phyloP scores from a whole-genome alignment of 2,329 filamentous ascomycete species.

The Sarocladium brachiariae region DNA sequence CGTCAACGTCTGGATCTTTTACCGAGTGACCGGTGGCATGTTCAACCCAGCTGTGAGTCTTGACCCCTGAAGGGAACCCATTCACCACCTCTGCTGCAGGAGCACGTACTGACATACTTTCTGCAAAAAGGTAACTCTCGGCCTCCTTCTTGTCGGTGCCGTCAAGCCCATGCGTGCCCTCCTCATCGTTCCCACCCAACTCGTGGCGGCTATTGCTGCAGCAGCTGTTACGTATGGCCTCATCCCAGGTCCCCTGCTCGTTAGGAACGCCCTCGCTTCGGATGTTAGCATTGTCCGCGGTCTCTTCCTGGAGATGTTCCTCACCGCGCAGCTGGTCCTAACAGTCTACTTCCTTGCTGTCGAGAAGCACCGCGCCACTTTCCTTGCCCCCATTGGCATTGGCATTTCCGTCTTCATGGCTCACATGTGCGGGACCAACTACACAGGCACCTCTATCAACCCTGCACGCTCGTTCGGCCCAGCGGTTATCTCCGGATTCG shows the following conservation, averaged over 20 bases:
- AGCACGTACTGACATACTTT: background rate
- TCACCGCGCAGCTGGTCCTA: conserved; percentile 57
- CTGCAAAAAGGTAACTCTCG: conserved; percentile 50
- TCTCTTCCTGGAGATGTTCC: conserved; percentile 60
- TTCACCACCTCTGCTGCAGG: no score
- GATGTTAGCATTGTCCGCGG: conserved; percentile 48
- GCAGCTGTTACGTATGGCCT: conserved; percentile 50
- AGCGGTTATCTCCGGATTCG: conserved; percentile 35
- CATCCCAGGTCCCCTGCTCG: conserved; percentile 49
- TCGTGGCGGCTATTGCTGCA: conserved; percentile 52
- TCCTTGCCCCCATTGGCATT: conserved; percentile 64
- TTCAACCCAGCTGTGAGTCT: conserved; percentile 43
- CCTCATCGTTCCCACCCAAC: conserved; percentile 48
- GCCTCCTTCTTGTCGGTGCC: conserved; percentile 51
- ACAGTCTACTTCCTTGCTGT: conserved; percentile 63
- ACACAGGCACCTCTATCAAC: conserved; percentile 42
- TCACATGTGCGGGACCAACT: conserved; percentile 38
- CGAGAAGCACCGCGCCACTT: conserved; percentile 68
- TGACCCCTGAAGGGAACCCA: no score
- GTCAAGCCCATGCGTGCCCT: conserved; percentile 43
- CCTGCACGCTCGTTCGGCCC: conserved; percentile 45
- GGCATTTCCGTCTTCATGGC: conserved; percentile 63
- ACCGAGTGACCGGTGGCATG: conserved; percentile 44
- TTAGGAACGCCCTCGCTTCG: conserved; percentile 47
- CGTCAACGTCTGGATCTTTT: conserved; percentile 52